Base-by-base conservation (phyloP, 2,329 filamentous ascomycete species). In the Fusarium chuoi region DNA sequence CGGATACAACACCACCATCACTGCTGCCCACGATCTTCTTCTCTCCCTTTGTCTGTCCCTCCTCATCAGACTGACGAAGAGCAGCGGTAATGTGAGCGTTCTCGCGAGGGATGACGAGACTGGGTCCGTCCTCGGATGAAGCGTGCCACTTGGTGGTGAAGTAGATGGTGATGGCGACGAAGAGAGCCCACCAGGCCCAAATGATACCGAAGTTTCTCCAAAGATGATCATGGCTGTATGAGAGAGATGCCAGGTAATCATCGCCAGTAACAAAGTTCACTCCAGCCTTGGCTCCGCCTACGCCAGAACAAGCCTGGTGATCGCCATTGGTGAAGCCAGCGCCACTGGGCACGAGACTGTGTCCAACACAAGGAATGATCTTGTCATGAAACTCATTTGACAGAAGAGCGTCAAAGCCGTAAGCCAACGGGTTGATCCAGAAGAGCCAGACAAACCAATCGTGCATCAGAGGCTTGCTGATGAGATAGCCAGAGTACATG, bases 301-400 rank as follows among this genome's bases (percentile, higher is more conserved):
- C 86, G 62, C 89, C 89, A 5, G 90, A 85, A 68, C 90, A 92
- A 4, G 89, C 83, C 73, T 89, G 86, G 68, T 84, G 78, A 10
- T 70, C 74, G 0, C 74, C 41, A 81, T 87, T 68, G 77, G 77
- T 56, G 64, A 89, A 91, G 3, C 82, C 82, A 0, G 85, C 82
- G 0, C 88, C 87, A 55, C 79, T 84, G 0, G 89, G 89, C 7
- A 90, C 82, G 11, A 90, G 79, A 66, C 88, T 88, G 35, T 69
- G 71, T 6, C 82, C 84, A 7, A 85, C 85, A 65, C 89, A 90
- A 3, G 84, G 81, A 24, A 90, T 85, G 5, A 77, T 83, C 77
- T 92, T 83, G 39, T 82, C 83, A 71, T 92, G 86, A 65, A 94
- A 94, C 78, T 95, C 92, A 75, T 94, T 94, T 1, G 90, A 85